Evolutionary conservation across 2,329 filamentous ascomycete genomes (phyloP).

Genomic region (Colletotrichum musicola): DNA sequence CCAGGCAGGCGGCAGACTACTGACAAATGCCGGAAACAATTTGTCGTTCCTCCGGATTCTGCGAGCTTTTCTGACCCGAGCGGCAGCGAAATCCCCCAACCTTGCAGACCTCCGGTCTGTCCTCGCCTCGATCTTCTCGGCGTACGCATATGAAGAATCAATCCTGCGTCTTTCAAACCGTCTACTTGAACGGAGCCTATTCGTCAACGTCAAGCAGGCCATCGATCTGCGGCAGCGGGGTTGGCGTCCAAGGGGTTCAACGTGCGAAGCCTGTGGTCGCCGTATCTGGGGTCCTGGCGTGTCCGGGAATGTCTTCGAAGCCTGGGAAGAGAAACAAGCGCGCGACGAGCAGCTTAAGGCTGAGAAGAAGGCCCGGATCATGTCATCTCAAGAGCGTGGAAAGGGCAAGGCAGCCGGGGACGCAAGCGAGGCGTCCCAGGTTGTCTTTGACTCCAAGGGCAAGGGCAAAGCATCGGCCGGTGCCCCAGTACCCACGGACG

Average conservation of each 20-base stretch:
- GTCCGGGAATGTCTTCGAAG: conserved; percentile 80
- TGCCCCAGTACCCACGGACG: conserved; percentile 43
- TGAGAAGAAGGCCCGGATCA: conserved; percentile 54
- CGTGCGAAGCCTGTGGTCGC: conserved; percentile 86
- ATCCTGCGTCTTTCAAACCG: conserved; percentile 87
- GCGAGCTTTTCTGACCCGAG: conserved; percentile 87
- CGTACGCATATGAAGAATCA: conserved; percentile 94
- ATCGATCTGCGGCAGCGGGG: conserved; percentile 82
- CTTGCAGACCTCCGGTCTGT: conserved; percentile 89
- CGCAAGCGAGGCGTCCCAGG: conserved; percentile 25
- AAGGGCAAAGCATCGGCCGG: conserved; percentile 71
- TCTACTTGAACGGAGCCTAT: conserved; percentile 89
- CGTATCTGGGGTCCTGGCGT: conserved; percentile 92
- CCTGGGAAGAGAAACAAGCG: conserved; percentile 77
- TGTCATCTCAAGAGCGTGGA: conserved; percentile 54
- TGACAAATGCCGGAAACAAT: conserved; percentile 62
- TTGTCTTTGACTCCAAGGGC: conserved; percentile 57
- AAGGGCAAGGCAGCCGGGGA: conserved; percentile 53
- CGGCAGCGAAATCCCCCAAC: conserved; percentile 84
- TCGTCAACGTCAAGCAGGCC: conserved; percentile 83
- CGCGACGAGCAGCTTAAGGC: conserved; percentile 60
- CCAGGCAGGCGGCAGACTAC: conserved; percentile 49
- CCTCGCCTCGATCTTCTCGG: conserved; percentile 89
- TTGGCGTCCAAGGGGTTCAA: conserved; percentile 88
- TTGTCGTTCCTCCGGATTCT: conserved; percentile 90